Conservation (phyloP, 2,329 filamentous ascomycete species). For the Microthyrium microscopicum region DNA sequence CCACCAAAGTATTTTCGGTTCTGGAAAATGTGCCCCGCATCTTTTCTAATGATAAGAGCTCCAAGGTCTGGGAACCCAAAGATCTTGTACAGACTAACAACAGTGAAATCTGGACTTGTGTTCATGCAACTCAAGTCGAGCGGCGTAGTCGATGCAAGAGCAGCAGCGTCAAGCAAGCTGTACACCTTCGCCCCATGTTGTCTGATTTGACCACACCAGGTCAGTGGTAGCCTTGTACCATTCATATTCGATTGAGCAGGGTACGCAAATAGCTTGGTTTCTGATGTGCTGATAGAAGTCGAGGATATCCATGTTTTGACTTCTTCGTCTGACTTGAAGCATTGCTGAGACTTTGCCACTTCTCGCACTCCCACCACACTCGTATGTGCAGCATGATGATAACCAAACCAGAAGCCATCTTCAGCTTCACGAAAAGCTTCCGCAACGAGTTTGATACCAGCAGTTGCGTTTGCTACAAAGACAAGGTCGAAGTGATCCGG, state of each 20-base stretch:
- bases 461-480: conserved; percentile 85
- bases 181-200: conserved; percentile 34
- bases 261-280: conserved; percentile 55
- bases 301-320: conserved; percentile 48
- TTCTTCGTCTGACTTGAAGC: conserved; percentile 46
- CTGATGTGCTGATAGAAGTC: conserved; percentile 13
- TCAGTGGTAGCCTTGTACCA: conserved; percentile 54
- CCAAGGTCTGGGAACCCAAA: conserved; percentile 92
- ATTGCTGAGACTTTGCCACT: conserved; percentile 46
- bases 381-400: conserved; percentile 74
- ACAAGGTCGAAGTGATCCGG: conserved; percentile 72
- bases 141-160: conserved; percentile 58
- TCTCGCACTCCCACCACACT: conserved; percentile 68
- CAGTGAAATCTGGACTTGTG: conserved; percentile 63
- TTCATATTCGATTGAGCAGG: conserved; percentile 91
- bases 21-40: conserved; percentile 45
- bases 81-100: conserved; percentile 90
- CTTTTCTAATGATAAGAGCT: conserved; percentile 63
- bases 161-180: conserved; percentile 71
- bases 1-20: conserved; percentile 75
- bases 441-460: conserved; percentile 70
- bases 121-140: conserved; percentile 50
- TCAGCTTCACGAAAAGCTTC: conserved; percentile 57
- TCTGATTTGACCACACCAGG: conserved; percentile 39
- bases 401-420: conserved; percentile 63